Evolutionary conservation across 345 rosid species (phyloP), one percentile per base, ranked within the genome.

Genomic region (Carallia brachiata): DNA sequence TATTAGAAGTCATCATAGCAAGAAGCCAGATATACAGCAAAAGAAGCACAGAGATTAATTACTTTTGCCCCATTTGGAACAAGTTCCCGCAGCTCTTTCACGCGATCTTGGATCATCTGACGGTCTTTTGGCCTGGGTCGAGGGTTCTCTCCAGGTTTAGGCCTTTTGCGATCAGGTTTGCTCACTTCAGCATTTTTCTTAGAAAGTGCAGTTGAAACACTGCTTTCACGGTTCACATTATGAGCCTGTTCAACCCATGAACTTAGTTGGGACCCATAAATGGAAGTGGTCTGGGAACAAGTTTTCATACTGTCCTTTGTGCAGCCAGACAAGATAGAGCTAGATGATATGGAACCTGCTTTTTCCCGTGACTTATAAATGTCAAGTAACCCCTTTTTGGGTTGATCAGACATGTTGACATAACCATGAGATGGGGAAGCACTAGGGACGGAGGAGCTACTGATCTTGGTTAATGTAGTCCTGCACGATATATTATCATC

Each of bases 111-210:
- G 63, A 95, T 95, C 98, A 95, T 89, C 67, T 95, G 99, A 6
- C 99, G 94, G 83, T 95, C 99, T 83, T 92, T 95, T 36, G 99
- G 99, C 85, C 98, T 89, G 52, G 98, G 97, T 76, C 96, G 82
- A 37, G 97, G 91, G 54, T 85, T 95, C 85, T 92, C 98, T 69
- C 99, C 99, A 39, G 91, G 90, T 81, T 89, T 95, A 75, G 85
- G 85, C 70, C 97, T 85, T 77, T 92, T 95, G 52, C 96, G 93
- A 77, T 82, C 87, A 9, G 90, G 81, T 78, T 92, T 95, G 36
- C 81, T 57, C 7, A 68, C 69, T 77, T 87, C 93, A 37, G 83
- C 87, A 61, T 84, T 87, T 80, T 75, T 84, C 85, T 88, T 92
- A 55, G 98, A 84, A 78, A 72, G 78, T 44, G 82, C 93, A 70